These are phyloP conservation scores for Boletus edulis DNA, from an alignment of 768 basidiomycete genomes.

Conservation along the genomic window DNA sequence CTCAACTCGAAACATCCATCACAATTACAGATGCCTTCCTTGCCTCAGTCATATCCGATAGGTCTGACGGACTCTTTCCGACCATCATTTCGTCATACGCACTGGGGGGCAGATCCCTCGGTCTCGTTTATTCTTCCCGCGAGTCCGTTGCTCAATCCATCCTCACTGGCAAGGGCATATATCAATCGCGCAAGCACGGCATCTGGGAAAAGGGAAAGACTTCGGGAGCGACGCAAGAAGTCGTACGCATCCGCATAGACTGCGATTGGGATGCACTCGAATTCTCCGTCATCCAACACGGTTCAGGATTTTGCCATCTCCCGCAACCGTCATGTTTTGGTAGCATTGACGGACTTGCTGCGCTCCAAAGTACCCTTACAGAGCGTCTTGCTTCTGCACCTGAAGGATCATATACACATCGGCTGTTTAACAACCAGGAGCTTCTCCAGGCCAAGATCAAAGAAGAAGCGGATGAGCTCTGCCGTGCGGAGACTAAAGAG, in stretches of 20 bases:
- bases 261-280: conserved; percentile 93
- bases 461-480: conserved; percentile 99
- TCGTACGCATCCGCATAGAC: conserved; percentile 79
- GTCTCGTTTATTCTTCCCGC: conserved; percentile 91
- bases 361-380: conserved; percentile 75
- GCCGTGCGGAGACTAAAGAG: conserved; percentile 69
- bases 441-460: conserved; percentile 92
- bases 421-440: conserved; percentile 77
- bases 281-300: conserved; percentile 87
- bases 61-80: conserved; percentile 89
- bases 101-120: conserved; percentile 73
- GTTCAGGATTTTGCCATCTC: conserved; percentile 92
- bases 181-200: conserved; percentile 94
- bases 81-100: conserved; percentile 78
- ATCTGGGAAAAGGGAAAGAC: conserved; percentile 98
- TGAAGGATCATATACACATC: conserved; percentile 86
- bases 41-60: conserved; percentile 77
- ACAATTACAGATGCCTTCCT: conserved; percentile 86
- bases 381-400: conserved; percentile 75
- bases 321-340: conserved; percentile 88
- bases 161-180: conserved; percentile 84
- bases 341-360: conserved; percentile 70
- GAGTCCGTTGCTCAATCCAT: conserved; percentile 88
- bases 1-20: conserved; percentile 60
- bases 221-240: conserved; percentile 88